These are phyloP conservation scores for Geosiphon pyriformis DNA, from an alignment of 192 early-diverging fungal species.

Conservation along the genomic window DNA sequence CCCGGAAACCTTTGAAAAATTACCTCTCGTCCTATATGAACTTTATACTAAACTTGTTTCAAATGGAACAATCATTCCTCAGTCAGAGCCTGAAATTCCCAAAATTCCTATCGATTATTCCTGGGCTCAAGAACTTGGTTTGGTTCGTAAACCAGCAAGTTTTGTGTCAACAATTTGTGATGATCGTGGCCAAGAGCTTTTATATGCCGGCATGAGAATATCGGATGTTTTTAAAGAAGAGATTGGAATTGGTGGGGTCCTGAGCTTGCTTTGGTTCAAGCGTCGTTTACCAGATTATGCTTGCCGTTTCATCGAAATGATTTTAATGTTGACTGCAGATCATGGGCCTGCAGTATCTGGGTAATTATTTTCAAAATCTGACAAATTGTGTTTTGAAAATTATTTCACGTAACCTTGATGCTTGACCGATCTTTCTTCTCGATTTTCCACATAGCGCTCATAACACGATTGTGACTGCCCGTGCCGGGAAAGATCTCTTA, in stretches of 20 bases:
- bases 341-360: slow-evolving; percentile 98
- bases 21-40: slow-evolving; percentile 75
- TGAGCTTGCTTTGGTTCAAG: slow-evolving; percentile 98
- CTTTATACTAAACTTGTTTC: slow-evolving; percentile 76
- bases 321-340: slow-evolving; percentile 98
- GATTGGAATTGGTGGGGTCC: slow-evolving; percentile 96
- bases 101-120: slow-evolving; percentile 99
- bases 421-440: too few relatives aligned
- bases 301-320: slow-evolving; percentile 98
- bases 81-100: slow-evolving; percentile 85
- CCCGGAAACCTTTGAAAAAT: slow-evolving; percentile 92
- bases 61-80: slow-evolving; percentile 61
- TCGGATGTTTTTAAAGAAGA: slow-evolving; percentile 98
- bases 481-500: slow-evolving; percentile 96
- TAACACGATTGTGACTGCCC: slow-evolving; percentile 87
- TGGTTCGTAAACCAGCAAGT: slow-evolving; percentile 96
- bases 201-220: slow-evolving; percentile 98
- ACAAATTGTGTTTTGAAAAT: not conserved
- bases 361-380: slow-evolving; percentile 57
- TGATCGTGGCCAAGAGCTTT: slow-evolving; percentile 97
- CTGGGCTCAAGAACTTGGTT: slow-evolving; percentile 97
- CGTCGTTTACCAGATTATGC: slow-evolving; percentile 92
- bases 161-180: slow-evolving; percentile 99
- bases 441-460: slow-evolving; percentile 71
- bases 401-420: too few relatives aligned